phyloP scores from a whole-genome alignment of 805 yeast genomes.

The Cyberlindnera subsufficiens region DNA sequence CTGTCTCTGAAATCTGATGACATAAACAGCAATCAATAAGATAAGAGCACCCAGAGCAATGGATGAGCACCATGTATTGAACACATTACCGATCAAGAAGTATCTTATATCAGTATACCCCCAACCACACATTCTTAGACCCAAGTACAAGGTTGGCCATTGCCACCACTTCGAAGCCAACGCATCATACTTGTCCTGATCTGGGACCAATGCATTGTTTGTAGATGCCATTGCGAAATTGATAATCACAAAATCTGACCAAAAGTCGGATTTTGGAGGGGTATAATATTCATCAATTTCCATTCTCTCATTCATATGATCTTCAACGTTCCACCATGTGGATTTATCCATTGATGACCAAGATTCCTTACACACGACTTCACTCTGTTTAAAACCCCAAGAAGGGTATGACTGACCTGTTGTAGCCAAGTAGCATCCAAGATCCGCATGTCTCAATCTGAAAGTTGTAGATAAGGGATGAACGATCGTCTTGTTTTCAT shows the following conservation, averaged over 20 bases:
- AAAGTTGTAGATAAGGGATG: constrained; percentile 78
- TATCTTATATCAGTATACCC: constrained; percentile 47
- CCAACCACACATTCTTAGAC: constrained; percentile 78
- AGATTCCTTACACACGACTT: constrained; percentile 60
- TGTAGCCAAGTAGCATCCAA: constrained; percentile 77
- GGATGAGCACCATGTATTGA: constrained; percentile 71
- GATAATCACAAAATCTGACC: constrained; percentile 66
- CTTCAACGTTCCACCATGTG: constrained; percentile 86
- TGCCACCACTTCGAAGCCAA: constrained; percentile 76
- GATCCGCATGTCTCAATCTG: constrained; percentile 53
- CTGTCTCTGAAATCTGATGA: constrained; percentile 70
- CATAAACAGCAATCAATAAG: constrained; percentile 31
- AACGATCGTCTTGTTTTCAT: constrained; percentile 44
- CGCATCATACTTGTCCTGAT: constrained; percentile 64
- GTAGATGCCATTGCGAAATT: constrained; percentile 87
- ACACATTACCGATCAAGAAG: constrained; percentile 69
- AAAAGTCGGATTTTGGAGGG: constrained; percentile 68
- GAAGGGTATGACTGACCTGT: constrained; percentile 63
- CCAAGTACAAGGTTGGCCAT: constrained; percentile 74
- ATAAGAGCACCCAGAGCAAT: constrained; percentile 46
- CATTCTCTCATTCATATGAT: constrained; percentile 53
- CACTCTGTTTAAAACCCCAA: constrained; percentile 85
- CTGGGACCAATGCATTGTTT: constrained; percentile 77
- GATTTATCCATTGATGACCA: constrained; percentile 63
- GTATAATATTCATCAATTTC: constrained; percentile 42